phyloP scores from a whole-genome alignment of 1,284 basidiomycete species.

The Melampsora americana region DNA sequence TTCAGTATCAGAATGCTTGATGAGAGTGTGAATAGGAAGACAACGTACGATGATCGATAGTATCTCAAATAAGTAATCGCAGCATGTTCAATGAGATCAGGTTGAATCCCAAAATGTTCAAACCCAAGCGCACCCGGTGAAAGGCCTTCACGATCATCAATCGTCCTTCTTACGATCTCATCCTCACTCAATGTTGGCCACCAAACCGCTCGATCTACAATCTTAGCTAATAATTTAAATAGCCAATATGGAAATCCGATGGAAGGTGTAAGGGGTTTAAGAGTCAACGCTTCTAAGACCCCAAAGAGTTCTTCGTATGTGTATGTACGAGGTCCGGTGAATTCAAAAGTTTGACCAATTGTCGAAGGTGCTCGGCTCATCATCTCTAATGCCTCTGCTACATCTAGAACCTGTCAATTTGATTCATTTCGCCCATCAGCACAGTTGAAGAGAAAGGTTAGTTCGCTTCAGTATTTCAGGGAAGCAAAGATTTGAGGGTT shows the following conservation, averaged over 20 bases:
- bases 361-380: slow-evolving; percentile 64
- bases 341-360: slow-evolving; percentile 68
- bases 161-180: slow-evolving; percentile 81
- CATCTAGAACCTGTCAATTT: slow-evolving; percentile 66
- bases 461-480: not conserved
- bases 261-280: slow-evolving; percentile 62
- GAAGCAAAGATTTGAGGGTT: not conserved
- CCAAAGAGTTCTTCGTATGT: slow-evolving; percentile 80
- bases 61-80: slow-evolving; percentile 86
- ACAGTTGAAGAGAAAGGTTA: too few species aligned
- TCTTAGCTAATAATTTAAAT: slow-evolving; percentile 66
- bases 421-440: too few species aligned
- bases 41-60: slow-evolving; percentile 64
- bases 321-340: slow-evolving; percentile 84
- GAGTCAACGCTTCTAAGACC: slow-evolving; percentile 75
- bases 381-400: slow-evolving; percentile 84
- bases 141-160: slow-evolving; percentile 64
- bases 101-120: slow-evolving; percentile 62
- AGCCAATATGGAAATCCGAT: slow-evolving; percentile 74
- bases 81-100: slow-evolving; percentile 80
- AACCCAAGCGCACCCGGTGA: slow-evolving; percentile 58
- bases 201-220: slow-evolving; percentile 70
- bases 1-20: not conserved
- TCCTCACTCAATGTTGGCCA: slow-evolving; percentile 89
- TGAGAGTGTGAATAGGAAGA: not conserved